Evolutionary conservation across 2,329 filamentous ascomycete genomes (phyloP).

Genomic region (Sporothrix variecibatus): DNA sequence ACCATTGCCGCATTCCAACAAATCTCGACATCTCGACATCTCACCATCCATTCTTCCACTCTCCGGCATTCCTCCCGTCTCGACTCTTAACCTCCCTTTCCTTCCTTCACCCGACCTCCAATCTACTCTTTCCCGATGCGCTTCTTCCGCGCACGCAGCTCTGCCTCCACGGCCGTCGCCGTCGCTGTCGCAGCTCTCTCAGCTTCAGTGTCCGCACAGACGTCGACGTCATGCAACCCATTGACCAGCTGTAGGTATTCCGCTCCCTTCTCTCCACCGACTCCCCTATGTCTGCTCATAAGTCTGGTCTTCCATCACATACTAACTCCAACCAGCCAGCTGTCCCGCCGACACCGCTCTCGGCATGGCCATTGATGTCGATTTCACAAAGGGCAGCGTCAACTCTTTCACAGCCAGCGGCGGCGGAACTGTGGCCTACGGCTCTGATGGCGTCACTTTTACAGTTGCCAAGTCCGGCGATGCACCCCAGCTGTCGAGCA

Average conservation of each 20-base stretch:
- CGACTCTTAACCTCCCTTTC: too few relatives aligned
- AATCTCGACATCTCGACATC: background rate
- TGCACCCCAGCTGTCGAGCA: constrained; percentile 79
- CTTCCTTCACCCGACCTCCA: background rate
- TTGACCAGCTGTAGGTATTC: constrained; percentile 24
- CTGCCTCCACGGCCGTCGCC: constrained; percentile 28
- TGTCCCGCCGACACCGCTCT: constrained; percentile 80
- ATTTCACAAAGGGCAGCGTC: constrained; percentile 77
- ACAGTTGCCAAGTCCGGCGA: constrained; percentile 78
- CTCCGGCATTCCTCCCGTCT: background rate
- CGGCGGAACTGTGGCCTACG: constrained; percentile 71
- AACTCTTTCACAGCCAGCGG: constrained; percentile 72
- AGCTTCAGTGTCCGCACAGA: constrained; percentile 36
- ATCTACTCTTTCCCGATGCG: background rate
- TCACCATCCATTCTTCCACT: background rate
- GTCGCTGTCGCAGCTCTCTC: constrained; percentile 24
- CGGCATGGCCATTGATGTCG: constrained; percentile 77
- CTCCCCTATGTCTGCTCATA: background rate
- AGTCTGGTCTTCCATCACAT: background rate
- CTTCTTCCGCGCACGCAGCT: constrained; percentile 14
- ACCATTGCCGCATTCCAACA: background rate
- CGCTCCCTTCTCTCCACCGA: background rate
- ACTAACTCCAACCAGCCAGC: constrained; percentile 43
- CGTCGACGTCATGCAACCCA: constrained; percentile 33
- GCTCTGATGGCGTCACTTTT: constrained; percentile 75